Base-by-base conservation (phyloP, 805 yeast species). In the Starmerella vitae region DNA sequence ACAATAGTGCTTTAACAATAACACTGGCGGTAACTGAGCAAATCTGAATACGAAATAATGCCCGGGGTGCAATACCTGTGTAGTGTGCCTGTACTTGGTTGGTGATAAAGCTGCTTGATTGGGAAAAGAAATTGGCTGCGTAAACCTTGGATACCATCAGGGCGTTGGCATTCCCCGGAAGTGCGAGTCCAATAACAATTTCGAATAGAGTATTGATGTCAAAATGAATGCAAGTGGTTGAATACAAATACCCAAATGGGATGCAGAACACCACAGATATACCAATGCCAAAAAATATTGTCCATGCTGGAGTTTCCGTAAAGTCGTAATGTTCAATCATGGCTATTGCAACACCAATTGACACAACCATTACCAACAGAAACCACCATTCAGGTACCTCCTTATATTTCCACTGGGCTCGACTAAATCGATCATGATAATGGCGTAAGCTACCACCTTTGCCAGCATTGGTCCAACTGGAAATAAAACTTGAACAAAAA, bases 171-270 rank as follows among this genome's bases (percentile, higher is more conserved):
- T 65, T 63, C 2, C 76, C 81, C 3, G 83, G 83, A 15, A 74
- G 61, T 37, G 76, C 69, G 51, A 74, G 76, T 2, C 84, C 84
- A 34, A 73, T 70, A 38, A 78, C 65, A 38, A 78, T 59, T 50
- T 77, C 82, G 6, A 74, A 70, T 36, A 78, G 57, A 2, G 76
- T 80, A 51, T 72, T 72, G 44, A 77, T 60, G n/a, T 76, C 75
- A 44, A 76, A 65, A 3, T 66, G 50, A 35, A 60, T 67, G 57
- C 76, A 77, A 0, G 84, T 74, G 22, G 70, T 69, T 3, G 82
- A 73, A 14, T 68, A 68, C 35, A 78, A 65, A 8, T 78, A 60
- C 8, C 78, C 72, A 24, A 76, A 62, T 14, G 85, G 86, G 28
- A 77, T 57, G 43, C 78, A 57, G 55, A 77, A 75, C n/a, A 73